phyloP scores from a whole-genome alignment of 371 early-diverging fungal genomes.

The Chytridiales sp. region DNA sequence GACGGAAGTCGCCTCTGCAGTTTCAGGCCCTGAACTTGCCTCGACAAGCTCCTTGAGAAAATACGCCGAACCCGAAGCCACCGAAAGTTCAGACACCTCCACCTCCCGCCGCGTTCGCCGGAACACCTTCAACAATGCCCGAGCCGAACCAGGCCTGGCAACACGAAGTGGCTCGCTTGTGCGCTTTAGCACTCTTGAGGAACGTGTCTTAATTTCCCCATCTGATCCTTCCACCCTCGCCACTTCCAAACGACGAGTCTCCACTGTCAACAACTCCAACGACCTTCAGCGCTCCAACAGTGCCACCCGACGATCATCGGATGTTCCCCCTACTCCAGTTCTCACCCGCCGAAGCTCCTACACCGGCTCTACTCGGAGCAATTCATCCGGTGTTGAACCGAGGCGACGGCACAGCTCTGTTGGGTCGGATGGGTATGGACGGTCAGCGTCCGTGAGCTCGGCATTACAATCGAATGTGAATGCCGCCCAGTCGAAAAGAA shows the following conservation, averaged over 20 bases:
- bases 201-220: slow-evolving; percentile 1
- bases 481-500: neutral
- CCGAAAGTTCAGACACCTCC: neutral
- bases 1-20: too few relatives aligned
- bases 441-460: neutral
- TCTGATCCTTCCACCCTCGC: neutral
- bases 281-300: neutral
- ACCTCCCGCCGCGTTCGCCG: neutral
- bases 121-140: neutral
- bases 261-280: neutral
- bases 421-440: too few relatives aligned
- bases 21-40: too few relatives aligned
- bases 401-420: neutral
- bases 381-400: neutral
- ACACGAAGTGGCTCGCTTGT: slow-evolving; percentile 7
- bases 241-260: neutral
- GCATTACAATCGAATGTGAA: neutral
- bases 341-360: neutral
- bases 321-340: neutral
- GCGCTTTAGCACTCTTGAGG: neutral
- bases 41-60: too few relatives aligned
- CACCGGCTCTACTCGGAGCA: too few relatives aligned
- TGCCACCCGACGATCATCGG: neutral
- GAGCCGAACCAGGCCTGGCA: neutral
- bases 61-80: too few relatives aligned